Base-by-base conservation (phyloP, 169 alveolate species). In the Eimeria necatrix region DNA sequence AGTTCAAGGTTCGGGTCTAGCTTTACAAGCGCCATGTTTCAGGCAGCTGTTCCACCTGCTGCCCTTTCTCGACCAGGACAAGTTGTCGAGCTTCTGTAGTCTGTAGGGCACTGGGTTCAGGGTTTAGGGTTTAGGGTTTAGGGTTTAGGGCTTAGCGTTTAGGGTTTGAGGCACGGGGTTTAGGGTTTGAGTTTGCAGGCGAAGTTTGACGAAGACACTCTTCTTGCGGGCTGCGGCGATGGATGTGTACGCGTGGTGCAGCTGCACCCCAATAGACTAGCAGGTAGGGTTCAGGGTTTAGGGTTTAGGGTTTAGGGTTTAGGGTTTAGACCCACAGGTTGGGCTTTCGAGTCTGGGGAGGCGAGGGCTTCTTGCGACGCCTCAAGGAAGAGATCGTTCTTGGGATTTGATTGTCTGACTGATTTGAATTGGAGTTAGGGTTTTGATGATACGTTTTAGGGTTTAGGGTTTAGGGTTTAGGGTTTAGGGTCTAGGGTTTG, bases 161-260 rank as follows among this genome's bases (percentile, higher is more conserved):
- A 24, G 8, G 80, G 14, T 1, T 20, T 14, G 20, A 20, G 24
- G 87, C 61, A 41, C 46, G 22, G 26, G 87, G 56, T 48, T 64
- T 64, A 14, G 76, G 14, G 14, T 14, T 5, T 9, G 24, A 16
- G 7, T 32, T 56, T 41, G 70, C 71, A 87, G 94, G 94, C 59
- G 48, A 91, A 91, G 74, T 59, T 91, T 7, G 91, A 91, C 53
- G 95, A 91, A 52, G 51, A 22, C 41, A 74, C 83, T 7, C 87
- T 78, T 0, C 46, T 64, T 20, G 83, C 91, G 16, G 95, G 95
- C 48, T 80, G 78, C 61, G 73, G 88, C 61, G 95, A 91, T 46
- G 95, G 95, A 46, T 24, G 49, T n/a, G 41, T 91, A n/a, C 95
- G 95, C 59, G 52, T 91, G 7, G 95, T 91, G 24, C 51, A 22